Percentiles rank a stretch among this genome's conserved stretches.
Evolutionary conservation across 805 yeast genomes (phyloP).

Genomic region (Lachancea fermentati): DNA sequence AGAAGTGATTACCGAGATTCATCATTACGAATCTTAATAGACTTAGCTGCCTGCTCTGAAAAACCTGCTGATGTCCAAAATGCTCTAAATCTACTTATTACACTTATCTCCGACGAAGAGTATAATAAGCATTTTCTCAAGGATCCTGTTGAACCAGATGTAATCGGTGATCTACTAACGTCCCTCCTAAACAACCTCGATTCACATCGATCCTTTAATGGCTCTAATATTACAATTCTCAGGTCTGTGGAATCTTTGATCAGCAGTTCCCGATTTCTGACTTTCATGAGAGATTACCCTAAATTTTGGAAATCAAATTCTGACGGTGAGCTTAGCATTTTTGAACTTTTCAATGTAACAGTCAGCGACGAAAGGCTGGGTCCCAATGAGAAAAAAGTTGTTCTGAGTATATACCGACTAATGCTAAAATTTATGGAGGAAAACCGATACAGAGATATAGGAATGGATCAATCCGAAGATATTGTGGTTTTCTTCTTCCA

Average conservation of each 20-base stretch:
- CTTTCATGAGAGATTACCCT: not conserved
- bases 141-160: not conserved
- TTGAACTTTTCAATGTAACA: not conserved
- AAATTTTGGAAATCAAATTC: not conserved
- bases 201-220: not conserved
- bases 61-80: not conserved
- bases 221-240: not conserved
- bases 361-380: not conserved
- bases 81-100: not conserved
- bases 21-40: constrained; percentile 36
- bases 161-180: not conserved
- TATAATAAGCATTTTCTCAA: not conserved
- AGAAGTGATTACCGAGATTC: constrained; percentile 45
- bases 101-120: not conserved
- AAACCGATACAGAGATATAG: constrained; percentile 27
- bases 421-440: constrained; percentile 10
- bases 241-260: not conserved
- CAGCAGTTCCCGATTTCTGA: constrained; percentile 26
- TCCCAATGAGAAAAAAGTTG: not conserved
- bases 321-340: not conserved
- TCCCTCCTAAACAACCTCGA: not conserved
- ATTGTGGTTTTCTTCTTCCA: not conserved
- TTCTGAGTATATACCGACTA: constrained; percentile 19
- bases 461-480: constrained; percentile 16
- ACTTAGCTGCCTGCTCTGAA: constrained; percentile 6